A percentile compares a stretch with the other conserved stretches of the same genome.
Evolutionary conservation across 176 grass and related monocot genomes (phyloP).

Genomic region (Themeda triandra): DNA sequence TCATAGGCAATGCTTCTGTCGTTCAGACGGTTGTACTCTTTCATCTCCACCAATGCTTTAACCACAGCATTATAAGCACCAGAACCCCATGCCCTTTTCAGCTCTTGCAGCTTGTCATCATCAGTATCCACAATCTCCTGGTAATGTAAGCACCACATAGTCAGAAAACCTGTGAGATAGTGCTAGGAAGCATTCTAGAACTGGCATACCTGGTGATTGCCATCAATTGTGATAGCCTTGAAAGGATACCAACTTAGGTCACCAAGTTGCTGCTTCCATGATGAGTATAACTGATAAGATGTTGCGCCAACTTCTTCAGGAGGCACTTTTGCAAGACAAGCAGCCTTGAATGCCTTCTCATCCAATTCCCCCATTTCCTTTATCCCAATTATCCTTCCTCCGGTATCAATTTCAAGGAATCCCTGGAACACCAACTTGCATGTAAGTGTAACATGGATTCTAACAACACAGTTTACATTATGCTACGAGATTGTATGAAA

Average conservation of each 20-base stretch:
- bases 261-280: conserved; percentile 33
- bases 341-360: conserved; percentile 21
- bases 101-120: conserved; percentile 36
- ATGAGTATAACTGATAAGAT: conserved; percentile 11
- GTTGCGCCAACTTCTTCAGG: background rate
- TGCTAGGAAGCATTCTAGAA: too few species aligned
- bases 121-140: conserved; percentile 29
- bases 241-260: conserved; percentile 46
- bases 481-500: background rate
- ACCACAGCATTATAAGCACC: conserved; percentile 6
- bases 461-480: background rate
- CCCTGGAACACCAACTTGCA: conserved; percentile 7
- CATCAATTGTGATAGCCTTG: conserved; percentile 21
- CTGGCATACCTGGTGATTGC: conserved; percentile 1
- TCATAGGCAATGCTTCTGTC: conserved; percentile 10
- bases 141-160: background rate
- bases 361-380: conserved; percentile 45
- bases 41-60: conserved; percentile 27
- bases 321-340: conserved; percentile 26
- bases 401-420: conserved; percentile 17
- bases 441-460: background rate
- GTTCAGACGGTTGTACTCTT: background rate
- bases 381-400: conserved; percentile 32
- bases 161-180: background rate
- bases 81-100: conserved; percentile 35